Evolutionary conservation across 371 early-diverging fungal genomes (phyloP).

Genomic region (Mucor racemosus): DNA sequence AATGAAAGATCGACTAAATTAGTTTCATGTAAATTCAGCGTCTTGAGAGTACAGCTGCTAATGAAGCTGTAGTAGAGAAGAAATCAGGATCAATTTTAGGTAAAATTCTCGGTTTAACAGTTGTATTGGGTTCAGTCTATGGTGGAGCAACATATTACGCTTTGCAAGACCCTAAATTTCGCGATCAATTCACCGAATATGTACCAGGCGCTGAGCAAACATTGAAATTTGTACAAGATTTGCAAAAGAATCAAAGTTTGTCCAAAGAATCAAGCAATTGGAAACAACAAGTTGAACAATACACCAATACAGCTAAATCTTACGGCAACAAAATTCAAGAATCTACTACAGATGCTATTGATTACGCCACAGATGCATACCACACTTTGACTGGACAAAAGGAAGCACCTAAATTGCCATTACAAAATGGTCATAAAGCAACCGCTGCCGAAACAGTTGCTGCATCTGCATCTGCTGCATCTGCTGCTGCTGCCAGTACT

Average conservation of each 20-base stretch:
- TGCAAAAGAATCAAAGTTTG: conserved; percentile 23
- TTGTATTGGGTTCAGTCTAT: conserved; percentile 36
- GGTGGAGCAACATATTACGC: conserved; percentile 50
- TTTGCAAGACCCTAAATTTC: conserved; percentile 45
- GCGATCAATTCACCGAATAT: conserved; percentile 48
- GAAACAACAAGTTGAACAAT: conserved; percentile 25
- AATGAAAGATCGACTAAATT: no score
- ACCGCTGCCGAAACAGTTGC: background rate
- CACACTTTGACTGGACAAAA: conserved; percentile 33
- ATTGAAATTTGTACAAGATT: conserved; percentile 25
- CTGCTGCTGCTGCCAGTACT: background rate
- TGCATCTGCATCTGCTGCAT: background rate
- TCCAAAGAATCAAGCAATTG: background rate
- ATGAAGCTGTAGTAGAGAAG: conserved; percentile 5
- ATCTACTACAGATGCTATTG: conserved; percentile 24
- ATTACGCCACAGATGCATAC: conserved; percentile 32
- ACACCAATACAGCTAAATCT: conserved; percentile 21
- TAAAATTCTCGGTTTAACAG: conserved; percentile 37
- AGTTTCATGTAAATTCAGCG: conserved; percentile 5
- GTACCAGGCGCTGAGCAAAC: conserved; percentile 19
- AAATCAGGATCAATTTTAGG: conserved; percentile 30
- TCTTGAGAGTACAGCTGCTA: conserved; percentile 21
- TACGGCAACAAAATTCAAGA: conserved; percentile 27
- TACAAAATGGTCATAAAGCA: background rate
- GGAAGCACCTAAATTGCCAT: conserved; percentile 13